Base-by-base conservation (phyloP, 1,284 basidiomycete species). In the Trametes polyzona region DNA sequence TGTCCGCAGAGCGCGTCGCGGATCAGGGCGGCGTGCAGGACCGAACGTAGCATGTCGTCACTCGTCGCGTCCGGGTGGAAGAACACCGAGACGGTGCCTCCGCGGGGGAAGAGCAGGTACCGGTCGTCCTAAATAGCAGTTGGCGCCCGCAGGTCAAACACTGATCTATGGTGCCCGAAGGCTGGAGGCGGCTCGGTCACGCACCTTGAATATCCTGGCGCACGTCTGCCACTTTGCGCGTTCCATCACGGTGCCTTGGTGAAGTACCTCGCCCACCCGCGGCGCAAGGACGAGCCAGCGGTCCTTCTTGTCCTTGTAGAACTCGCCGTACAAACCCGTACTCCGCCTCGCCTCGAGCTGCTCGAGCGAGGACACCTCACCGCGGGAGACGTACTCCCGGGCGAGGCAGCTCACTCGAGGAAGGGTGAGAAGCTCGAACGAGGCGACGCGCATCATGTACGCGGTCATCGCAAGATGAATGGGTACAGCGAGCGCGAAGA, bases 251-350 rank as follows among this genome's bases (percentile, higher is more conserved):
- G 56, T 52, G 30, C 60, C 55, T 2, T 52, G 12, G 1, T 35
- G 41, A 21, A 72, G 32, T 19, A 67, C 63, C n/a, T 69, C 68
- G n/a, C 62, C 61, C 35, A 71, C 59, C 14, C 62, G 49, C 12
- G 70, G 70, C 0, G 66, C 67, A 17, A 71, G 62, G 14, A 40
- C 52, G 24, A 71, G 55, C 55, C 63, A 67, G 21, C 55, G 55
- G 43, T 69, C 66, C 33, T 39, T 17, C 53, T 65, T 68, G 17
- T 27, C 55, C 64, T 64, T 68, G 57, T 67, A 72, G 57, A 68
- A 72, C 59, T 72, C 70, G 36, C 70, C 70, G 57, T 68, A 72
- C n/a, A 67, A 21, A 4, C 70, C 70, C 10, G 66, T 71, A 30
- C 36, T 50, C 3, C 44, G 33, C 17, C 32, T 52, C 26, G n/a